These are phyloP conservation scores for Arthroderma sp. DNA, from an alignment of 2,329 filamentous ascomycete genomes.

Conservation along the genomic window DNA sequence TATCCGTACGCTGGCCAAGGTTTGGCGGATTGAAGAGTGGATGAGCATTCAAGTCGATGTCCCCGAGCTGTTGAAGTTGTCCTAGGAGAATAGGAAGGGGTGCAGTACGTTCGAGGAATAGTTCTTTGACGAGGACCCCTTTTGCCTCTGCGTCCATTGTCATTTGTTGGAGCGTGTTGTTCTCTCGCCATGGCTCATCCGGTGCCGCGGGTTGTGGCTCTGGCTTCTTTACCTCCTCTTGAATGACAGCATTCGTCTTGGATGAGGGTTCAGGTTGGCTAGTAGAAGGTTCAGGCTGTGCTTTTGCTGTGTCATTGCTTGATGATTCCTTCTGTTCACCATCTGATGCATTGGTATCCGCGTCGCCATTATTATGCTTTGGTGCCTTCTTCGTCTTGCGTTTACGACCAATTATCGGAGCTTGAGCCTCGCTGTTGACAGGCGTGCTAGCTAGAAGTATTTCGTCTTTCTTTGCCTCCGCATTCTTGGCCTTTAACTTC, in stretches of 20 bases:
- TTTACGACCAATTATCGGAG: slow-evolving; percentile 52
- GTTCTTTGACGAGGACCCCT: slow-evolving; percentile 28
- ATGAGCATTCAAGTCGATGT: slow-evolving; percentile 28
- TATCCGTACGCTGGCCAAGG: slow-evolving; percentile 31
- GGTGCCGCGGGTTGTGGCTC: slow-evolving; percentile 13
- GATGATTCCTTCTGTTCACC: slow-evolving; percentile 9
- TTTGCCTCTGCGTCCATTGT: slow-evolving; percentile 28
- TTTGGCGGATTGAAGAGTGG: slow-evolving; percentile 32
- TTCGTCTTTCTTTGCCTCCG: slow-evolving; percentile 35
- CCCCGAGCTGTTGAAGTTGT: slow-evolving; percentile 28
- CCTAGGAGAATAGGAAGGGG: slow-evolving; percentile 29
- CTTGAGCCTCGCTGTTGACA: slow-evolving; percentile 44
- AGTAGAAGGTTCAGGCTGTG: neutral
- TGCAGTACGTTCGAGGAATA: slow-evolving; percentile 30
- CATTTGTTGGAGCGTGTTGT: slow-evolving; percentile 32
- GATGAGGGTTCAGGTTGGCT: slow-evolving; percentile 3
- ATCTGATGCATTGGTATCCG: slow-evolving; percentile 7
- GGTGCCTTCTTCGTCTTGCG: slow-evolving; percentile 44
- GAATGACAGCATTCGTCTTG: slow-evolving; percentile 15
- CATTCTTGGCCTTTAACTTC: slow-evolving; percentile 38
- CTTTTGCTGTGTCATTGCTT: neutral
- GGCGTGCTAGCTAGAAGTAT: slow-evolving; percentile 19
- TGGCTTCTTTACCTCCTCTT: slow-evolving; percentile 14
- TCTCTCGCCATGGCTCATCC: slow-evolving; percentile 26
- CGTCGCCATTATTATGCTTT: slow-evolving; percentile 16